Percentiles rank a stretch among this genome's conserved stretches.
These are phyloP conservation scores for Maudiozyma barnettii DNA, from an alignment of 805 yeast genomes.

Conservation along the genomic window DNA sequence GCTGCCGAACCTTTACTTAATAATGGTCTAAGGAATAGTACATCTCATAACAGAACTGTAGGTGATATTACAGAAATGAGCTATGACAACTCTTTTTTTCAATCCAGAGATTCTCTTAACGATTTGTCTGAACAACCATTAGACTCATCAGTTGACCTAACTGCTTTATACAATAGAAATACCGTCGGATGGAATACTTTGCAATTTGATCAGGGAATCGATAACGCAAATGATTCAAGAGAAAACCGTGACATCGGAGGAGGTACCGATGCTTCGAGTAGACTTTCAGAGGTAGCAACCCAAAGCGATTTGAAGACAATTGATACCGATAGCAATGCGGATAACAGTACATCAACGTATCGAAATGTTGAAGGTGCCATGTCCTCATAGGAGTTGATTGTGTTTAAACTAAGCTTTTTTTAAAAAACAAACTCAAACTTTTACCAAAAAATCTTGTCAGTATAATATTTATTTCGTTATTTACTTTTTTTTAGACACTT, in stretches of 20 bases:
- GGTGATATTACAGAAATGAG: slow-evolving; percentile 1
- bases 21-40: not conserved
- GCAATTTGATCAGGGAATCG: slow-evolving; percentile 8
- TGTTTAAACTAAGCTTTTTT: too few relatives aligned
- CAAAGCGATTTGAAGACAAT: slow-evolving; percentile 1
- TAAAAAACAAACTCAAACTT: too few relatives aligned
- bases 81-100: slow-evolving; percentile 18
- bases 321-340: not conserved
- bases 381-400: not conserved
- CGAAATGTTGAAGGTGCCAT: not conserved
- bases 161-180: slow-evolving; percentile 28
- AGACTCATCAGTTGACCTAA: slow-evolving; percentile 31
- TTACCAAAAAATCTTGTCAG: too few relatives aligned
- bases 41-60: not conserved
- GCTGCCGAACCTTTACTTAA: slow-evolving; percentile 23
- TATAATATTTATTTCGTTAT: too few relatives aligned
- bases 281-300: not conserved
- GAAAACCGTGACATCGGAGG: not conserved
- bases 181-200: slow-evolving; percentile 23
- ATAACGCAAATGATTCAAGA: not conserved
- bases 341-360: not conserved
- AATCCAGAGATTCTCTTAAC: slow-evolving; percentile 25
- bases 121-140: slow-evolving; percentile 13
- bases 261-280: not conserved
- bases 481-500: not conserved